Conservation (phyloP, 1,139 yeast genomes). For the Kurtzmaniella natalensis region DNA sequence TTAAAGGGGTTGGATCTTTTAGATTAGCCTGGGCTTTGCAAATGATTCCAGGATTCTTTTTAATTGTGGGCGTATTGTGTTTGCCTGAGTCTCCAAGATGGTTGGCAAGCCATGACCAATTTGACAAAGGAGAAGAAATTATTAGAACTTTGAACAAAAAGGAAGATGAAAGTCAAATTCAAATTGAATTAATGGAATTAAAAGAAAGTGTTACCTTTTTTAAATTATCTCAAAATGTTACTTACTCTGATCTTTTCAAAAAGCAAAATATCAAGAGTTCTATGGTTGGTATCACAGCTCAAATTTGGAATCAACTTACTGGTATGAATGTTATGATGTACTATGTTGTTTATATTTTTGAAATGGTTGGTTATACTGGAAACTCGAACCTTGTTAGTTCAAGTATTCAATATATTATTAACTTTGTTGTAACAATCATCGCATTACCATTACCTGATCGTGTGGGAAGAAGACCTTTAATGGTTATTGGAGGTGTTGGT, state of each 20-base stretch:
- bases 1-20: conserved; percentile 49
- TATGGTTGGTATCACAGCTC: conserved; percentile 51
- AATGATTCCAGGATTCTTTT: conserved; percentile 53
- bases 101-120: conserved; percentile 58
- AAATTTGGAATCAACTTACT: conserved; percentile 58
- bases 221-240: conserved; percentile 32
- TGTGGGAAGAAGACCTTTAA: conserved; percentile 34
- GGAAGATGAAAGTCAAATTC: conserved; percentile 50
- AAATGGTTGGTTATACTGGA: conserved; percentile 50
- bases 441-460: conserved; percentile 32
- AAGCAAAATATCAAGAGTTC: conserved; percentile 46
- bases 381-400: conserved; percentile 43
- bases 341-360: conserved; percentile 56
- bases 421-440: conserved; percentile 43
- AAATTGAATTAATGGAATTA: conserved; percentile 55
- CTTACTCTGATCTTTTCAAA: conserved; percentile 44
- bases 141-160: conserved; percentile 51
- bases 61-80: conserved; percentile 44
- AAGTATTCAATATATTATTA: conserved; percentile 48
- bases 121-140: conserved; percentile 58
- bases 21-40: conserved; percentile 70
- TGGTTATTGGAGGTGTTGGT: conserved; percentile 27
- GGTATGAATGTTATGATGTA: conserved; percentile 69
- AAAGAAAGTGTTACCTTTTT: conserved; percentile 44
- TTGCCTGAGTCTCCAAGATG: conserved; percentile 76